Conservation (phyloP, 1,284 basidiomycete species). For the Pholiota adiposa region DNA sequence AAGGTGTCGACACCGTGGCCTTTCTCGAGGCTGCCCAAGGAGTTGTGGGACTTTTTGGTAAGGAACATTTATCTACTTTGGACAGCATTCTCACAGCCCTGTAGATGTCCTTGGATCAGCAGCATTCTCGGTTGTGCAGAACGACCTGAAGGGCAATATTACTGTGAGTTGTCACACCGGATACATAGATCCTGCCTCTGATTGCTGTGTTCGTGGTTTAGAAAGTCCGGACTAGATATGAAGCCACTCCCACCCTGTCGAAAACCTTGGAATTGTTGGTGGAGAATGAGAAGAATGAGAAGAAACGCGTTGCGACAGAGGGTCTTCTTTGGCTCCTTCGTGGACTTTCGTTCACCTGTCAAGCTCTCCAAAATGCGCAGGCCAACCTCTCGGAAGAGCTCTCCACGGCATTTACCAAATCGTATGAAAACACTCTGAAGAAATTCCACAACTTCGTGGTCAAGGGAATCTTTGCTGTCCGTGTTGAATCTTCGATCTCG, state of each 20-base stretch:
- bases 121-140: conserved; percentile 87
- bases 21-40: conserved; percentile 93
- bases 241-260: conserved; percentile 66
- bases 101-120: conserved; percentile 90
- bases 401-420: conserved; percentile 75
- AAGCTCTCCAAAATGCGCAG: conserved; percentile 79
- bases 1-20: conserved; percentile 85
- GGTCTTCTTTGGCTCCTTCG: conserved; percentile 92
- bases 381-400: conserved; percentile 76
- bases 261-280: conserved; percentile 87
- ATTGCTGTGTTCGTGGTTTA: conserved; percentile 33
- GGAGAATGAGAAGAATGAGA: conserved; percentile 84
- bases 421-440: conserved; percentile 86
- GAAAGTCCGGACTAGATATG: conserved; percentile 90
- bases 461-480: conserved; percentile 81
- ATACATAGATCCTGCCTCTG: background rate
- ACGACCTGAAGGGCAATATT: conserved; percentile 94
- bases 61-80: background rate
- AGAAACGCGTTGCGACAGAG: conserved; percentile 88
- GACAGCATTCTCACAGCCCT: conserved; percentile 1
- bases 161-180: conserved; percentile 53
- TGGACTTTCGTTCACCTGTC: conserved; percentile 90
- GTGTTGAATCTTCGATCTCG: conserved; percentile 36
- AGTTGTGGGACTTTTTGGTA: conserved; percentile 91
- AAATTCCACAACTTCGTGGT: conserved; percentile 90